Evolutionary conservation across 805 yeast genomes (phyloP), one percentile per base, ranked within the genome.

Genomic region (Groenewaldozyma tartarivorans): DNA sequence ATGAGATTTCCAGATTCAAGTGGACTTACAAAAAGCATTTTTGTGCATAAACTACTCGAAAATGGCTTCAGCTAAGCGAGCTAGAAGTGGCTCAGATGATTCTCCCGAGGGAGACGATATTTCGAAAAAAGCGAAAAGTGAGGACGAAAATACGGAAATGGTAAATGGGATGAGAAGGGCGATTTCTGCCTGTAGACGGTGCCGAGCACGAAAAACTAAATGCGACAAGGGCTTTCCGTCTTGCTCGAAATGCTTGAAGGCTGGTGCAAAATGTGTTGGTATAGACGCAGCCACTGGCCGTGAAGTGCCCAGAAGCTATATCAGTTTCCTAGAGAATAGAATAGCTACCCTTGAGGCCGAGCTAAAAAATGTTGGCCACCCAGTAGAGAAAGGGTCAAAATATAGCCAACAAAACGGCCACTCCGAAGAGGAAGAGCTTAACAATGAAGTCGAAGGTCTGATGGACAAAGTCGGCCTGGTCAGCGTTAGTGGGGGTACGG

Each of bases 281-380:
- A 60, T 83, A 2, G 96, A 88, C 56, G 87, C 94, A 0, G 85
- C 87, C 4, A 84, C 95, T 0, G 94, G 95, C 0, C 66, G 94
- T 41, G 86, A 81, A 49, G 75, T 86, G 1, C 94, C 96, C 0
- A 64, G 96, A 30, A 57, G 63, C 40, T 81, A 86, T 2, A 74
- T 85, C 3, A 70, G 75, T 17, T 80, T 78, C 50, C 62, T 86
- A 43, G 96, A 86, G 55, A 78, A 75, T 42, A 63, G 77, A 29
- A 66, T 85, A 2, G 66, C 68, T 5, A 61, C 62, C n/a, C 62
- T 86, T 45, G 84, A 82, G 55, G 50, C 53, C 4, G 62, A 68
- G 43, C 55, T 84, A 21, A 57, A 60, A 43, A 61, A 59, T 11
- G 52, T 63, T 43, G 80, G 75, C 0, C 53, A 43, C 13, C 36